A percentile compares a stretch with the other conserved stretches of the same genome.
phyloP scores from a whole-genome alignment of 169 alveolate species.

The Plasmodium billcollinsi region DNA sequence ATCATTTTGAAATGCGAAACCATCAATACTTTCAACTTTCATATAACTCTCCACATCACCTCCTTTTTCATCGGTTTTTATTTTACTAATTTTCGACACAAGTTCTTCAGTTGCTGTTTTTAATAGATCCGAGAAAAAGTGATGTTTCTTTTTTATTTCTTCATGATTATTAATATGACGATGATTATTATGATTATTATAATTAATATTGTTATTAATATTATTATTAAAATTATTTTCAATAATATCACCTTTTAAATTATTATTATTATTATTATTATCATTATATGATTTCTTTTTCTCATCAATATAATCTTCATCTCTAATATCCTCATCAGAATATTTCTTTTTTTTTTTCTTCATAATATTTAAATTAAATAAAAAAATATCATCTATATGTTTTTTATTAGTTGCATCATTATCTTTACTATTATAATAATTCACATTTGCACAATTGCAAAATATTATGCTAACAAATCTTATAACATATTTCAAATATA shows the following conservation, averaged over 20 bases:
- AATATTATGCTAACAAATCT: slow-evolving; percentile 35
- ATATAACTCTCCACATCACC: slow-evolving; percentile 24
- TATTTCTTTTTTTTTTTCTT: background rate
- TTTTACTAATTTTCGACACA: slow-evolving; percentile 60
- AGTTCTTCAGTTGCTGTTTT: slow-evolving; percentile 76
- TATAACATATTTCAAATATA: slow-evolving; percentile 27
- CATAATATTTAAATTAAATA: background rate
- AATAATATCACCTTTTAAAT: background rate
- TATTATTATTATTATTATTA: background rate
- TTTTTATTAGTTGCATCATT: slow-evolving; percentile 11
- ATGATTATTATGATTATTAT: background rate
- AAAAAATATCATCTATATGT: background rate
- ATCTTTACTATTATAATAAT: slow-evolving; percentile 5
- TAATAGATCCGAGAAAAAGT: slow-evolving; percentile 46
- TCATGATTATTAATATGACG: background rate
- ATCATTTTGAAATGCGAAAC: slow-evolving; percentile 48
- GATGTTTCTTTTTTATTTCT: slow-evolving; percentile 23
- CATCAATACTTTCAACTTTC: slow-evolving; percentile 36
- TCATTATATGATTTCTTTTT: slow-evolving; percentile 1
- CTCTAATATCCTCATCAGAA: slow-evolving; percentile 6
- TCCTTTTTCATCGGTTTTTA: slow-evolving; percentile 64
- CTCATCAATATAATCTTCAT: background rate
- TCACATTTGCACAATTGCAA: slow-evolving; percentile 64
- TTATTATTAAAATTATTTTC: background rate
- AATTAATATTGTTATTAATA: background rate